Evolutionary conservation across 1,284 basidiomycete species (phyloP).

Genomic region (Moesziomyces parantarcticus): DNA sequence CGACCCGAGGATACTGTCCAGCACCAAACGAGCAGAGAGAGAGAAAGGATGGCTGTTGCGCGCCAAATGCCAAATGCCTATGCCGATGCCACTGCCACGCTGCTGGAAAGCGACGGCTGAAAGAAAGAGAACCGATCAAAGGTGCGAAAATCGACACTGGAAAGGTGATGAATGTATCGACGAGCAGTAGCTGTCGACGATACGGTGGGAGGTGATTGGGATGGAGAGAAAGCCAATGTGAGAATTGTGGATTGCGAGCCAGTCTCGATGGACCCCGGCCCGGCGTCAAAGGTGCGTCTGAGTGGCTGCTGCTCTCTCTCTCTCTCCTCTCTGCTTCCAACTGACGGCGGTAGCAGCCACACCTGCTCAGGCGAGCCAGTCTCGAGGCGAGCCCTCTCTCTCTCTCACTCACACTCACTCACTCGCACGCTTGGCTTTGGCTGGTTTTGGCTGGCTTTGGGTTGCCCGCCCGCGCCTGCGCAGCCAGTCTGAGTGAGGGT

Average conservation of each 20-base stretch:
- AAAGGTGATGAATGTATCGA: no score
- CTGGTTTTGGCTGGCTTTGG: no score
- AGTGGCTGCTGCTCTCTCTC: conserved; percentile 6
- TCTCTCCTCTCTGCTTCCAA: conserved; percentile 4
- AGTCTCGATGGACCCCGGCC: conserved; percentile 17
- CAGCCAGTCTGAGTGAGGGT: no score
- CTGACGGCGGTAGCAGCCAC: conserved; percentile 12
- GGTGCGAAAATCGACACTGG: background rate
- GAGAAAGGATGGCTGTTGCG: background rate
- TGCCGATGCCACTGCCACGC: background rate
- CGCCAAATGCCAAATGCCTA: background rate
- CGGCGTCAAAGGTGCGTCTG: conserved; percentile 5
- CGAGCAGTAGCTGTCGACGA: conserved; percentile 6
- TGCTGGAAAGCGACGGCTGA: background rate
- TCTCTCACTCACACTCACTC: conserved; percentile 1
- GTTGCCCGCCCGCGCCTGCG: no score
- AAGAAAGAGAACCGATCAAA: background rate
- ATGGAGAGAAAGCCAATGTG: conserved; percentile 2
- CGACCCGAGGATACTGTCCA: no score
- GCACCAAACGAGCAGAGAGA: background rate
- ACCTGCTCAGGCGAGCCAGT: conserved; percentile 7
- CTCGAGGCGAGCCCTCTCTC: background rate
- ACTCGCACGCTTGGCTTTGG: background rate
- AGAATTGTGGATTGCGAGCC: conserved; percentile 1
- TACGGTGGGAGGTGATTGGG: conserved; percentile 2